Percentiles rank a stretch among this genome's conserved stretches.
Conservation (phyloP, 2,329 filamentous ascomycete genomes). For the Cladosporium sp. region DNA sequence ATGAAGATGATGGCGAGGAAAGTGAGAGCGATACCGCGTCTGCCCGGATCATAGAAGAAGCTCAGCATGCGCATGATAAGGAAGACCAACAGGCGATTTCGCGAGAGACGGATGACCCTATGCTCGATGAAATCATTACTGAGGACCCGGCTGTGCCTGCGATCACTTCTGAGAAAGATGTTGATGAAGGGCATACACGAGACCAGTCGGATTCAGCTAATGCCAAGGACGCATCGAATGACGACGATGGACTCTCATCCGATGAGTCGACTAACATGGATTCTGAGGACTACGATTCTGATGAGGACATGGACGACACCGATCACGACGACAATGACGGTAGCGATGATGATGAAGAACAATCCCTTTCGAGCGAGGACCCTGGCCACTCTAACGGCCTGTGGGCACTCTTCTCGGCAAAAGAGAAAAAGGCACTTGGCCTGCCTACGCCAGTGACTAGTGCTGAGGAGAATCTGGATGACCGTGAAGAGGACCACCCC, state of each 20-base stretch:
- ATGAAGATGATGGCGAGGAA: conserved; percentile 16
- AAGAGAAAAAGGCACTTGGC: conserved; percentile 10
- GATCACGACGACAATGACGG: conserved; percentile 29
- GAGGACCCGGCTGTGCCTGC: not conserved
- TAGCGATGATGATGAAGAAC: conserved; percentile 21
- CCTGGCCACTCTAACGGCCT: conserved; percentile 28
- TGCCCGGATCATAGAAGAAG: not conserved
- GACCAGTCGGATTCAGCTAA: not conserved
- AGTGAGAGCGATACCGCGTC: conserved; percentile 26
- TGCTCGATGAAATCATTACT: not conserved
- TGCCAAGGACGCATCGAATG: not conserved
- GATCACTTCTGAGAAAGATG: not conserved
- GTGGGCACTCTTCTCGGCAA: conserved; percentile 3
- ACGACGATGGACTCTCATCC: conserved; percentile 11
- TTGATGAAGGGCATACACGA: not conserved
- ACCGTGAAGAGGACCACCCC: not conserved
- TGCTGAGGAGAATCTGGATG: conserved; percentile 21
- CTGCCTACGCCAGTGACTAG: conserved; percentile 31
- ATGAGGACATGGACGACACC: conserved; percentile 37
- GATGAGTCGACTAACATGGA: conserved; percentile 38
- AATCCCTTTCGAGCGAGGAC: conserved; percentile 24
- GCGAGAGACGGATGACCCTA: not conserved
- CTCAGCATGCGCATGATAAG: conserved; percentile 13
- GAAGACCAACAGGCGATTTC: not conserved
- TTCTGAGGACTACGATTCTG: conserved; percentile 30